Conservation (phyloP, 768 basidiomycete genomes). For the Trametes cinnabarina region DNA sequence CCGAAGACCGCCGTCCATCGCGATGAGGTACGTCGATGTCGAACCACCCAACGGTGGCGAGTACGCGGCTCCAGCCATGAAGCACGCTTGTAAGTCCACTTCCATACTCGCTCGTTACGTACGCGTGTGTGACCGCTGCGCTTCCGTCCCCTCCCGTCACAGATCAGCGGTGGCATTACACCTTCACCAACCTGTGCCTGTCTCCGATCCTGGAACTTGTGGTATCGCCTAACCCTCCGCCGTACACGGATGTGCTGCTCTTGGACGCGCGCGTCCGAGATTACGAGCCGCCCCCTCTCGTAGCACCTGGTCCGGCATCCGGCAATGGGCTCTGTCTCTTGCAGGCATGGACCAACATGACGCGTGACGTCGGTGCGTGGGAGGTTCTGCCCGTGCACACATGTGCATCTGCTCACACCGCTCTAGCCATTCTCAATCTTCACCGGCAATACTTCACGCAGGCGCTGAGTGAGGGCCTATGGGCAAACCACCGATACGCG, state of each 20-base stretch:
- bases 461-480: slow-evolving; percentile 59
- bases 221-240: slow-evolving; percentile 49
- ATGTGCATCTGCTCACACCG: neutral
- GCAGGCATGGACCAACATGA: slow-evolving; percentile 23
- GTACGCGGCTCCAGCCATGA: slow-evolving; percentile 25
- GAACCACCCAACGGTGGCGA: slow-evolving; percentile 35
- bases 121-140: neutral
- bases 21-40: slow-evolving; percentile 64
- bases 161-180: slow-evolving; percentile 75
- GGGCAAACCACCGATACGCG: slow-evolving; percentile 59
- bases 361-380: slow-evolving; percentile 59
- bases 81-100: slow-evolving; percentile 26
- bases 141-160: neutral
- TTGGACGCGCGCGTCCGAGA: slow-evolving; percentile 57
- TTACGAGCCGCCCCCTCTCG: slow-evolving; percentile 50
- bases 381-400: neutral
- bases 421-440: slow-evolving; percentile 59
- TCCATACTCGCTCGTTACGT: neutral
- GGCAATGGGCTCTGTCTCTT: slow-evolving; percentile 15
- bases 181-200: slow-evolving; percentile 61
- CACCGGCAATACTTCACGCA: slow-evolving; percentile 68
- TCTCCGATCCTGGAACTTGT: slow-evolving; percentile 61
- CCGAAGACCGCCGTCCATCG: slow-evolving; percentile 69
- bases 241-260: slow-evolving; percentile 49
- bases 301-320: slow-evolving; percentile 27